A percentile compares a stretch with the other conserved stretches of the same genome.
phyloP scores from a whole-genome alignment of 2,329 filamentous ascomycete genomes.

The Arthrobotrys iridis region DNA sequence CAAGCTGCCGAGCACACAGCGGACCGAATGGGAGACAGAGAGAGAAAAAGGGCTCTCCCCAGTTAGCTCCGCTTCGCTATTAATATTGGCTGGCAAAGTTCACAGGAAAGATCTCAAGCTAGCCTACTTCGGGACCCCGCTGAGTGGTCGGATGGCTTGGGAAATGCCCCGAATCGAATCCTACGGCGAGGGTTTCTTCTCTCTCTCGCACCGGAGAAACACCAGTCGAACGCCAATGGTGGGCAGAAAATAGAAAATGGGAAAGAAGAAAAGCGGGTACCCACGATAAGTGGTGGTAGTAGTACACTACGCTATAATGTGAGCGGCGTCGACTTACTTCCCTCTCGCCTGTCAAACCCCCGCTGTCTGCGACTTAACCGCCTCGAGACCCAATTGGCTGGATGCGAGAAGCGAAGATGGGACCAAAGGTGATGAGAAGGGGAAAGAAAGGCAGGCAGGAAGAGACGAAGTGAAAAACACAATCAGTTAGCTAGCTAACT shows the following conservation, averaged over 20 bases:
- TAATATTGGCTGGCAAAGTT: conserved; percentile 15
- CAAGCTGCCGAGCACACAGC: conserved; percentile 50
- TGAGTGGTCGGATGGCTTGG: conserved; percentile 39
- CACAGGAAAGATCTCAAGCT: too few species aligned
- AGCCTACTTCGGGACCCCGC: conserved; percentile 20
- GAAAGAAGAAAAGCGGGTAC: conserved; percentile 1
- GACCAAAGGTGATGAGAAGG: neutral
- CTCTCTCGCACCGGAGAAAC: neutral
- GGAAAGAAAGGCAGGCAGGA: conserved; percentile 30
- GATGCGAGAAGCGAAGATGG: conserved; percentile 27
- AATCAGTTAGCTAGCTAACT: conserved; percentile 23
- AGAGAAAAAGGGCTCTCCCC: too few species aligned
- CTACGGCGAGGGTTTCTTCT: conserved; percentile 18
- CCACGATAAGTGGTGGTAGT: too few species aligned
- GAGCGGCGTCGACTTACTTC: conserved; percentile 24
- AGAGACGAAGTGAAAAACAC: conserved; percentile 20
- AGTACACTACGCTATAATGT: too few species aligned
- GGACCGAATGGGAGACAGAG: conserved; percentile 24
- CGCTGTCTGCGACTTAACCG: conserved; percentile 35
- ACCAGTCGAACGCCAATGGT: neutral
- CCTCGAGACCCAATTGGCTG: conserved; percentile 39
- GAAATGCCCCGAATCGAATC: conserved; percentile 27
- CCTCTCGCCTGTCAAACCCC: conserved; percentile 38
- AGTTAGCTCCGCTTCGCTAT: neutral
- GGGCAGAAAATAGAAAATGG: conserved; percentile 15